Percentiles rank a stretch among this genome's conserved stretches.
Conservation (phyloP, 176 grass and related monocot genomes). For the Alopecurus myosuroides region DNA sequence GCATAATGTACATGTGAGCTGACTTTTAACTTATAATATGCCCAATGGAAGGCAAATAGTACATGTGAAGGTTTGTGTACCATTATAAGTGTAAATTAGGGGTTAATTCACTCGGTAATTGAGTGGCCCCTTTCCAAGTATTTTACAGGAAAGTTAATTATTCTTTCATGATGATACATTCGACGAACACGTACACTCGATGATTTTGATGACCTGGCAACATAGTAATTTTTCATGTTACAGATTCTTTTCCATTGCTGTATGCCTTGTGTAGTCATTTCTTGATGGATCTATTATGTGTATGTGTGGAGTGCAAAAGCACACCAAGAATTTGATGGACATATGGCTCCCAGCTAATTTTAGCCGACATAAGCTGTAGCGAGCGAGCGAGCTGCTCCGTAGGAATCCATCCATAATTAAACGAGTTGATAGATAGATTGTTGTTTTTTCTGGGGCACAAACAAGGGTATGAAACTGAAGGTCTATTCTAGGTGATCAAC, state of each 20-base stretch:
- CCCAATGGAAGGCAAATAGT: conserved; percentile 27
- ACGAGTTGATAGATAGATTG: background rate
- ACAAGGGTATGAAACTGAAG: background rate
- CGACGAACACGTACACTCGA: background rate
- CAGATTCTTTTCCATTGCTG: background rate
- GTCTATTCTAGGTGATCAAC: background rate
- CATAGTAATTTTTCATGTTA: background rate
- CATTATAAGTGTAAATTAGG: conserved; percentile 38
- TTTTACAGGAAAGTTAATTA: conserved; percentile 28
- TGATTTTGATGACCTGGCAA: background rate
- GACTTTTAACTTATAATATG: conserved; percentile 10
- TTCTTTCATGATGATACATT: background rate
- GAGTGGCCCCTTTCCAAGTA: conserved; percentile 20
- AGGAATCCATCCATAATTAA: background rate
- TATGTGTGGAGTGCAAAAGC: background rate
- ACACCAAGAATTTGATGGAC: background rate
- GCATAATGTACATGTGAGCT: conserved; percentile 51
- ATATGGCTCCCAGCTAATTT: background rate
- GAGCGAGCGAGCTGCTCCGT: background rate
- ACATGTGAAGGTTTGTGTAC: conserved; percentile 45
- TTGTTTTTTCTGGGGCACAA: background rate
- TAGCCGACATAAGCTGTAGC: background rate
- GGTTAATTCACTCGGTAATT: conserved; percentile 22
- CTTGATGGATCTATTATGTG: too few relatives aligned
- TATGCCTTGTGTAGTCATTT: too few relatives aligned